phyloP scores from a whole-genome alignment of 169 alveolate species.

The Fabrea salina region DNA sequence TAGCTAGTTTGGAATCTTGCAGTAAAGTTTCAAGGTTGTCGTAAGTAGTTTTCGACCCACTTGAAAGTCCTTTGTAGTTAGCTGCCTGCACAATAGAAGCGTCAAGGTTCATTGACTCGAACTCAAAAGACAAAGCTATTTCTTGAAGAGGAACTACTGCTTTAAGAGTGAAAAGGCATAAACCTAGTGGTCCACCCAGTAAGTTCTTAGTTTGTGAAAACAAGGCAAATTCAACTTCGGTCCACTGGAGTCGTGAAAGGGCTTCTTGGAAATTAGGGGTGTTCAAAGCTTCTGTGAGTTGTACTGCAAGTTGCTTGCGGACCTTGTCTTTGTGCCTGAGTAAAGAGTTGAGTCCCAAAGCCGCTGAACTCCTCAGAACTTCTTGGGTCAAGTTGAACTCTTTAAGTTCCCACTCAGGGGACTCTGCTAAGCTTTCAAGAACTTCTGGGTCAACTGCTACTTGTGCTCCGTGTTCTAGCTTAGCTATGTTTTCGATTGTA shows the following conservation, averaged over 20 bases:
- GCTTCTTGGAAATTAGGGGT: background rate
- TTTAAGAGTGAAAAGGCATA: background rate
- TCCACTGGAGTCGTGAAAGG: background rate
- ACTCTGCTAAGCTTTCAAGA: background rate
- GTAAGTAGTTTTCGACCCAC: background rate
- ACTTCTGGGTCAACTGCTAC: background rate
- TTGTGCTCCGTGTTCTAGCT: background rate
- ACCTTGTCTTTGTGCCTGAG: background rate
- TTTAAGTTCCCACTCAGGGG: background rate
- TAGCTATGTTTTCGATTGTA: background rate
- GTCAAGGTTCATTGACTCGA: background rate
- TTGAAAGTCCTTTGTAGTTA: background rate
- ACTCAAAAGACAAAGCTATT: background rate
- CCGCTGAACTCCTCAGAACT: background rate
- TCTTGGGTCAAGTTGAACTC: background rate
- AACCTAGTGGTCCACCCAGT: background rate
- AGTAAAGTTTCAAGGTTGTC: constrained; percentile 19
- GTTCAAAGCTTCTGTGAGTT: background rate
- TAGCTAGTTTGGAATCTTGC: constrained; percentile 21
- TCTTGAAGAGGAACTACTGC: background rate
- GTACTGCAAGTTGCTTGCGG: background rate
- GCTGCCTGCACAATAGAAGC: background rate
- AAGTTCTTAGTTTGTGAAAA: background rate
- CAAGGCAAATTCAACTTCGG: background rate
- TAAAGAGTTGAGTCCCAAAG: background rate